Base-by-base conservation (phyloP, 768 basidiomycete species). In the Chiua virens region DNA sequence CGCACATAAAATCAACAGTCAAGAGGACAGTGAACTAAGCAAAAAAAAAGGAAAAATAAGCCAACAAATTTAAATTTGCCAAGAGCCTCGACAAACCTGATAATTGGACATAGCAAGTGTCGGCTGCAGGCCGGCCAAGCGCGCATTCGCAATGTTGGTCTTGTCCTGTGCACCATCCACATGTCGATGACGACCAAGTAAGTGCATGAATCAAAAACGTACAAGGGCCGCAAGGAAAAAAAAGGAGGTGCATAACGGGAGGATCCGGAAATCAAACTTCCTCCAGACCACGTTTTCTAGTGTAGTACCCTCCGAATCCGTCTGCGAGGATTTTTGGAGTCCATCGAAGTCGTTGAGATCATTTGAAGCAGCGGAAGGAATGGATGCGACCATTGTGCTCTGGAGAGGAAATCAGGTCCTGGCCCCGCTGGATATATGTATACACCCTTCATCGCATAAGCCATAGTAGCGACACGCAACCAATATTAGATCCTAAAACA, bases 51-150 rank as follows among this genome's bases (percentile, higher is more conserved):
- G 27, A 15, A 15, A 11, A 6, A 27, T 41, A 4, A 46, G 25
- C 17, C 3, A 44, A 18, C 15, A 27, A 20, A 11, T n/a, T n/a
- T 8, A 15, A 7, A 17, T n/a, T 18, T 9, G 13, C 18, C 21
- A 3, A 8, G 9, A 22, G 28, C 1, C 3, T 27, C 10, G 18
- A 42, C 39, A 5, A 38, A 64, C 66, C 49, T 68, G 60, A 37
- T 70, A 64, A 44, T 68, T 60, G 1, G 66, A 55, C 37, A 66
- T 55, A 3, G 18, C 69, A 32, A 86, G 61, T 42, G 80, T 74
- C 17, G 65, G 75, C 57, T 83, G 79, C 49, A 86, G 62, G 9
- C 84, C 83, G 13, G 81, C 85, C 4, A 85, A 74, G n/a, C 77
- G 75, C 22, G 83, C 83, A 58, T 86, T 85, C 14, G 72, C 78